Evolutionary conservation across 805 yeast species (phyloP), one percentile per base, ranked within the genome.

Genomic region (Zygoascus tannicola): DNA sequence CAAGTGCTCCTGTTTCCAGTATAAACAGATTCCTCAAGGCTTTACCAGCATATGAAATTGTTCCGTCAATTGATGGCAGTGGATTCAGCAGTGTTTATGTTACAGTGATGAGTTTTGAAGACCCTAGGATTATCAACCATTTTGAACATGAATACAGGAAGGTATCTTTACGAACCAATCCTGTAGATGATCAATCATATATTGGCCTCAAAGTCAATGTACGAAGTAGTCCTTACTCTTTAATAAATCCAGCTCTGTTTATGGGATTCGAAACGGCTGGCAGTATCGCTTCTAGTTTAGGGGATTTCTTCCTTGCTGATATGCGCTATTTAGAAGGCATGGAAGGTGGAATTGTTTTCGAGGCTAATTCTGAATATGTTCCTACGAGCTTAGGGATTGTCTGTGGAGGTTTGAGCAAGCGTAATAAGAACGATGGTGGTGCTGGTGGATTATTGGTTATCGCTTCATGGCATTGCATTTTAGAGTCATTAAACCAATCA

Each of bases 251-350:
- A 4, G 60, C 64, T 2, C 45, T 63, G 34, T 63, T 63, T 38
- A 48, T 55, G 34, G 62, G 54, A 10, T 63, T 56, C 41, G 32
- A 47, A 5, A 48, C 62, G 8, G 34, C 43, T 4, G 67, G 66
- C 10, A 49, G 47, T n/a, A 43, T 59, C 5, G 44, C 57, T 22
- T 51, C 50, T 28, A 45, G 52, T 5, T 35, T 43, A 7, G 49
- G 50, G 26, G 44, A 44, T 8, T 49, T 46, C 4, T 35, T 60
- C 12, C 46, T 61, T 7, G 40, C 54, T 16, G 67, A 63, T 38
- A 45, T 57, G 7, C 43, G 66, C 19, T 63, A 44, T 40, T 49
- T 63, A 4, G 66, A 61, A 14, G 64, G 65, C 10, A 63, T 63
- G 67, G 60, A 60, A 19, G 67, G 67, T 10, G 67, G 61, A 12